Conservation (phyloP, 345 rosid species). For the Theobroma cacao region DNA sequence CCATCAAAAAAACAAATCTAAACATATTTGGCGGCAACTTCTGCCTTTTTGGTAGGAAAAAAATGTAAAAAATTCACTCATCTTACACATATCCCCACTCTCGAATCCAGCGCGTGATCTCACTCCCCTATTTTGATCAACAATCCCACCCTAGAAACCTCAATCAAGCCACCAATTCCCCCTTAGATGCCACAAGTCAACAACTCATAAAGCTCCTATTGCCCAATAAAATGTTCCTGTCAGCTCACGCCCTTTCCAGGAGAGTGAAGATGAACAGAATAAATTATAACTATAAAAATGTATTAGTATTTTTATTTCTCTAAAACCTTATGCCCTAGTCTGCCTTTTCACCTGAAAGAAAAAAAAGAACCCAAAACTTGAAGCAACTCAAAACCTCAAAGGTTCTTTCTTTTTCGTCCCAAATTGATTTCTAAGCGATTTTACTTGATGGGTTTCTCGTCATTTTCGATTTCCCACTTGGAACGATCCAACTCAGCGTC, state of each 20-base stretch:
- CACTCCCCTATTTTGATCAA: not conserved
- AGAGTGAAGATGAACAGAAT: not conserved
- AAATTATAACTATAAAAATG: not conserved
- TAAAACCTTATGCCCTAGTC: constrained; percentile 10
- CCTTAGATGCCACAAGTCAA: not conserved
- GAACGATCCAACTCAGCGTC: not conserved
- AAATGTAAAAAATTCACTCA: not conserved
- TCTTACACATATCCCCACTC: not conserved
- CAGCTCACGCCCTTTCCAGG: not conserved
- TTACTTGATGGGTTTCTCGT: not conserved
- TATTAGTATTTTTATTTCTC: not conserved
- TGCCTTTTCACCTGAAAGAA: not conserved
- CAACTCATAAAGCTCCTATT: too few species aligned
- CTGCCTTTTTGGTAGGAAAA: constrained; percentile 16
- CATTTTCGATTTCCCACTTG: not conserved
- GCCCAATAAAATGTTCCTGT: not conserved
- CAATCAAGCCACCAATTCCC: not conserved
- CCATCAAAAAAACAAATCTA: not conserved
- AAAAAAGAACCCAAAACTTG: not conserved
- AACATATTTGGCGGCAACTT: constrained; percentile 25
- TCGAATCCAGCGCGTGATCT: not conserved
- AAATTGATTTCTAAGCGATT: not conserved
- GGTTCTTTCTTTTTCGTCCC: not conserved
- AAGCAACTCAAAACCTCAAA: not conserved
- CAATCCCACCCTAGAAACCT: not conserved